Conservation (phyloP, 2,329 filamentous ascomycete genomes). For the Aspergillus felis region DNA sequence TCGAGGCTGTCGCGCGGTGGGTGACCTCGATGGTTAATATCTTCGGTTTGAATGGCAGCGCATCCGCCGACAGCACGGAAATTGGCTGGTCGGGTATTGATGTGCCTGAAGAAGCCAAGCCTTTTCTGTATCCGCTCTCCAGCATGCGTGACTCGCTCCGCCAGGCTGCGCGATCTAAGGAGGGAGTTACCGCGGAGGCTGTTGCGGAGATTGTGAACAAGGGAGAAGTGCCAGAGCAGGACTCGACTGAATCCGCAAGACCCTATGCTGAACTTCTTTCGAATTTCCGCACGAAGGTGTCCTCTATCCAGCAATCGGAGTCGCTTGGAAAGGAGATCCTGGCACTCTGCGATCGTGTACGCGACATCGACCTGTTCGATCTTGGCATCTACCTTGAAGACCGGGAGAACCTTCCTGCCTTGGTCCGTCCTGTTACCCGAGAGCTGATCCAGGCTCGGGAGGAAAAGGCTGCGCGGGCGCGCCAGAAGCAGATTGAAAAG, state of each 20-base stretch:
- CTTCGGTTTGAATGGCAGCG: conserved; percentile 63
- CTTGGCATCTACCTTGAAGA: conserved; percentile 87
- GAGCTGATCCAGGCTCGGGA: conserved; percentile 54
- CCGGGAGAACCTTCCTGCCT: conserved; percentile 62
- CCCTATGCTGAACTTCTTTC: conserved; percentile 49
- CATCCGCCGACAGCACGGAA: conserved; percentile 31
- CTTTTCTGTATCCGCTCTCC: conserved; percentile 58
- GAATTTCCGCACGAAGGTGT: conserved; percentile 38
- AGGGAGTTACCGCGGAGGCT: conserved; percentile 36
- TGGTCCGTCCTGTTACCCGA: conserved; percentile 65
- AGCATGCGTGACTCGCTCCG: conserved; percentile 56
- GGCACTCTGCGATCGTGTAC: conserved; percentile 71
- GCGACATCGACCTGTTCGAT: conserved; percentile 76
- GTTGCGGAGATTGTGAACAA: conserved; percentile 39
- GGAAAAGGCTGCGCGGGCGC: conserved; percentile 49
- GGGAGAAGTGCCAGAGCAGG: conserved; percentile 17
- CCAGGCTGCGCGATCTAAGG: conserved; percentile 50
- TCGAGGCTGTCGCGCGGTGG: conserved; percentile 64
- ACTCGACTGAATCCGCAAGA: conserved; percentile 25
- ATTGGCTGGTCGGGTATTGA: conserved; percentile 65
- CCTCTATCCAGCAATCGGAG: conserved; percentile 42
- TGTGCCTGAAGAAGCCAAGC: conserved; percentile 56
- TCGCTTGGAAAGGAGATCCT: conserved; percentile 68
- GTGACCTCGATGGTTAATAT: conserved; percentile 79
- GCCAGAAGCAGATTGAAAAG: conserved; percentile 46